Conservation (phyloP, 2,329 filamentous ascomycete species). For the Aspergillus proliferans region DNA sequence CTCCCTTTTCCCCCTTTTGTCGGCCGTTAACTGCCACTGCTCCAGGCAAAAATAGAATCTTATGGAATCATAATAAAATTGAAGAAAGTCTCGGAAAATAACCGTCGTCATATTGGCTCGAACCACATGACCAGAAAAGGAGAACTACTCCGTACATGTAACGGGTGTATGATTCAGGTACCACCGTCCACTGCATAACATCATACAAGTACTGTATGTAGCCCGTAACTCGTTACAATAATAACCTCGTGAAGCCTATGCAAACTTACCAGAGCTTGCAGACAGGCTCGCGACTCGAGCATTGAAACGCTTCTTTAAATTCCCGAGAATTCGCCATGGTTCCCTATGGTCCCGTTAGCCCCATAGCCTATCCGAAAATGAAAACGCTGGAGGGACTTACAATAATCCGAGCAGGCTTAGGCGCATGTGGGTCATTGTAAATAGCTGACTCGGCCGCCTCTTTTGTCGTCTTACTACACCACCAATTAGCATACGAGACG, state of each 20-base stretch:
- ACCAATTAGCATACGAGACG: conserved; percentile 57
- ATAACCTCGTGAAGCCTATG: background rate
- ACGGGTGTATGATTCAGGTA: too few relatives aligned
- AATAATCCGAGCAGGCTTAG: conserved; percentile 54
- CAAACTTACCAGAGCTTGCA: conserved; percentile 61
- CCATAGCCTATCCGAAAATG: background rate
- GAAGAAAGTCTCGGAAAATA: too few relatives aligned
- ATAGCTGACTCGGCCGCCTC: conserved; percentile 53
- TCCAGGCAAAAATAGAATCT: background rate
- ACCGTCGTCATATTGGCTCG: too few relatives aligned
- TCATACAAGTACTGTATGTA: too few relatives aligned
- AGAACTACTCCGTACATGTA: too few relatives aligned
- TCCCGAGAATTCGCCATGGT: conserved; percentile 62
- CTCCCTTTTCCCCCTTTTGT: background rate
- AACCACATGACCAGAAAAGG: too few relatives aligned
- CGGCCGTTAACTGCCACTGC: background rate
- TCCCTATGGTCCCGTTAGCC: conserved; percentile 34
- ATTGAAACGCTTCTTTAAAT: conserved; percentile 63
- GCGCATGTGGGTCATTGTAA: conserved; percentile 61
- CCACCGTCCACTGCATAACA: too few relatives aligned
- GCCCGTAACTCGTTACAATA: too few relatives aligned
- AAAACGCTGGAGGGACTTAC: conserved; percentile 21
- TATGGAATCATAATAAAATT: too few relatives aligned
- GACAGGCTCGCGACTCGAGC: conserved; percentile 57
- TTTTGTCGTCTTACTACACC: conserved; percentile 60